phyloP scores from a whole-genome alignment of 495 filamentous ascomycete genomes.

The Gamarada debralockiae region DNA sequence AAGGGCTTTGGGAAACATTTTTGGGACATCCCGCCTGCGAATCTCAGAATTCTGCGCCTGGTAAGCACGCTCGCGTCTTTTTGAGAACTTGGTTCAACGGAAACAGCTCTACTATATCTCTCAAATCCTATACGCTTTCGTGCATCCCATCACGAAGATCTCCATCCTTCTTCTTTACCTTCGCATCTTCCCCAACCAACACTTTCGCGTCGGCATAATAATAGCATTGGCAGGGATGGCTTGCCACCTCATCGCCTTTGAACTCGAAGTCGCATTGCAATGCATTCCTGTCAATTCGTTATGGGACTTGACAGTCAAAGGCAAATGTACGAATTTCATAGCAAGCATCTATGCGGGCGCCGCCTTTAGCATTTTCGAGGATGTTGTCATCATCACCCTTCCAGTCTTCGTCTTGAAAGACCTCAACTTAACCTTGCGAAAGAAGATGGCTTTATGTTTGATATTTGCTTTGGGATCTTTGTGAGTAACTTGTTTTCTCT shows the following conservation, averaged over 20 bases:
- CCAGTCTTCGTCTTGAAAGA: conserved; percentile 29
- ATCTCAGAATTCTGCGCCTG: not conserved
- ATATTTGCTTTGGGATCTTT: conserved; percentile 33
- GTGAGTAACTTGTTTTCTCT: conserved; percentile 28
- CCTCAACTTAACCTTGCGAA: conserved; percentile 32
- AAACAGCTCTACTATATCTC: conserved; percentile 34
- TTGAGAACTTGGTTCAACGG: not conserved
- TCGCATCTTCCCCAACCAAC: conserved; percentile 40
- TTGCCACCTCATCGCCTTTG: conserved; percentile 19
- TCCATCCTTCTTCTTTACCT: conserved; percentile 50
- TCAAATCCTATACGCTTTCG: conserved; percentile 34
- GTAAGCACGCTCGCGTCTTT: not conserved
- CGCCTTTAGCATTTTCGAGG: conserved; percentile 28
- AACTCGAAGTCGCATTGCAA: conserved; percentile 39
- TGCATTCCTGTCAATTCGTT: conserved; percentile 34
- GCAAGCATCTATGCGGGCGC: conserved; percentile 28
- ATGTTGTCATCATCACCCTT: conserved; percentile 32
- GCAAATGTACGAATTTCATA: conserved; percentile 29
- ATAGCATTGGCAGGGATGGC: conserved; percentile 31
- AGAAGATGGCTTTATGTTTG: conserved; percentile 29
- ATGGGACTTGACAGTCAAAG: conserved; percentile 29
- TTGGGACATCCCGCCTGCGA: not conserved
- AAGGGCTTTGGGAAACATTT: conserved; percentile 14
- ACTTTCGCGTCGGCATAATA: conserved; percentile 32
- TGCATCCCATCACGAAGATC: conserved; percentile 41